Conservation (phyloP, 2,329 filamentous ascomycete species). For the Amauroascus verrucosus region DNA sequence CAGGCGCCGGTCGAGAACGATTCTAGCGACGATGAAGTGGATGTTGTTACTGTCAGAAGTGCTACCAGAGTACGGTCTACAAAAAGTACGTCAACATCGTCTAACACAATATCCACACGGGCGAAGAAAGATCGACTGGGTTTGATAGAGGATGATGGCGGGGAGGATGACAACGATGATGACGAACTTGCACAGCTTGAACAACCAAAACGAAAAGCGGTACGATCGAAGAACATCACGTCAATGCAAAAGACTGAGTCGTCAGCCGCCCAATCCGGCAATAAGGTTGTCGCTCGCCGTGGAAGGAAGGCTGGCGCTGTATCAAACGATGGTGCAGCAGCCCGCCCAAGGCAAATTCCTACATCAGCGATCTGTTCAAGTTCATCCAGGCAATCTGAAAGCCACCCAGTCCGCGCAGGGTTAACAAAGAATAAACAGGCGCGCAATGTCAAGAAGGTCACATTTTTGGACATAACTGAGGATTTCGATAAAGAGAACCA, state of each 20-base stretch:
- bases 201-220: constrained; percentile 14
- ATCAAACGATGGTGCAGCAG: constrained; percentile 6
- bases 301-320: constrained; percentile 23
- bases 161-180: constrained; percentile 19
- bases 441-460: constrained; percentile 39
- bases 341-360: neutral
- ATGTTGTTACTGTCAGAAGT: constrained; percentile 14
- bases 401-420: neutral
- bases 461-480: constrained; percentile 34
- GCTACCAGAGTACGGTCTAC: neutral
- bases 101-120: neutral
- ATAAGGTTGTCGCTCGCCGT: neutral
- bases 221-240: constrained; percentile 9
- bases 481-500: constrained; percentile 33
- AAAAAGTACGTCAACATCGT: neutral
- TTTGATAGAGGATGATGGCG: neutral
- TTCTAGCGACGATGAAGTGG: constrained; percentile 18
- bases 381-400: neutral
- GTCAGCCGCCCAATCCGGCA: neutral
- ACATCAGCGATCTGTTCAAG: neutral
- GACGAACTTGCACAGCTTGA: constrained; percentile 20
- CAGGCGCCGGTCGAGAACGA: constrained; percentile 10
- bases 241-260: constrained; percentile 16
- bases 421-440: constrained; percentile 18
- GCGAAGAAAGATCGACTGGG: neutral